Base-by-base conservation (phyloP, 768 basidiomycete species). In the Serendipita vermifera region DNA sequence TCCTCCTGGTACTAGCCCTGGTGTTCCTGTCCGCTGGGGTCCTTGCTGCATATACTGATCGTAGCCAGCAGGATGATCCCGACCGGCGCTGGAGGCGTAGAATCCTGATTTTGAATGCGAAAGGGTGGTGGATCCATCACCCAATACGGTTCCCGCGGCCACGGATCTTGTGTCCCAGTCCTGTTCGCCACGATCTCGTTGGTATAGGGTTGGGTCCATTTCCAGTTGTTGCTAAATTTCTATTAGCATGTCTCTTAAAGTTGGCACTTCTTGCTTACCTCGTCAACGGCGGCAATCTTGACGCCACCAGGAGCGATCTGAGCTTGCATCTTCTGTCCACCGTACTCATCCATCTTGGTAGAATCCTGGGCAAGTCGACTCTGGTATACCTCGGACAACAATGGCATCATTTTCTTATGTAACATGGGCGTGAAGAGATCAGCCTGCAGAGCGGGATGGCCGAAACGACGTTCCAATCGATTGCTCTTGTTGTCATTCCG, bases 351-450 rank as follows among this genome's bases (percentile, higher is more conserved):
- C 66, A 90, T 61, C 60, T 77, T 80, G n/a, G 83, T 73, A 58
- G 81, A 73, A 54, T 81, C 77, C 33, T 66, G 75, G 6, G 71
- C 77, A 55, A 87, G 75, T 66, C 80, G 83, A 61, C 88, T 88
- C 36, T 75, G 70, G 64, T 88, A 91, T 26, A 91, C 85, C 59
- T 89, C 78, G 33, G 73, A 69, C 20, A 91, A 72, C 22, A 91
- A 71, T 5, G 77, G 82, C 78, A 87, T 82, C 85, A 89, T 85
- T 68, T 81, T 83, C 59, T 83, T 81, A 62, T 89, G 88, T 53
- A 91, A 67, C 85, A 88, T 86, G 0, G 86, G 88, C 3, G 87
- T 89, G 70, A 92, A 87, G 41, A 94, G 75, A 55, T 93, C 89
- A 11, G 78, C 70, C 61, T 91, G 81, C 43, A 99, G 74, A 14